Base-by-base conservation (phyloP, 148 eudicot genomes). In the Oxyria digyna region DNA sequence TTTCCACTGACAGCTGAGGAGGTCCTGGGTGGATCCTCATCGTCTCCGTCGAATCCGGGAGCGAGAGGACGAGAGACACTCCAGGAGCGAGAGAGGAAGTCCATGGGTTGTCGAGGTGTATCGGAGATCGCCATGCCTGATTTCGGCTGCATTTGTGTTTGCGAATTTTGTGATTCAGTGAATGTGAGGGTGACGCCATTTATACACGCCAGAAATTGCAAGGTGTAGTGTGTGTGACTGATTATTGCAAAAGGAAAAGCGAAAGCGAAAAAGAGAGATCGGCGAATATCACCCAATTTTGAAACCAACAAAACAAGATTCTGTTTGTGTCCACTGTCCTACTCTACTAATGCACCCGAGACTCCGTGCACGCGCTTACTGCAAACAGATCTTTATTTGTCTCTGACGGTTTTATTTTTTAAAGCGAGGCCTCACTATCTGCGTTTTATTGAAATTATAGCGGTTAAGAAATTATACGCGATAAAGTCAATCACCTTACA, bases 31-130 rank as follows among this genome's bases (percentile, higher is more conserved):
- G 67, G 73, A 52, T 52, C 62, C 71, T 81, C 86, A 54, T 71
- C 74, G 33, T 76, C 46, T 27, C 86, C 87, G 69, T 87, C 91
- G 62, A 69, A 66, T 14, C 83, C 83, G 29, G 71, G 59, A 11
- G 73, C 32, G 48, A 87, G 88, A 50, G 91, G 89, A 69, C 89
- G 83, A 5, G 96, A 83, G 18, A 93, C 81, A 70, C 98, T 92
- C 98, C 98, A 92, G 38, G 98, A 89, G 70, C 98, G 74, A 1
- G 91, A 88, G 35, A 92, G 78, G 71, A 84, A 92, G 81, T 89
- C 98, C 98, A 89, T 89, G 31, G 94, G 78, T 74, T 92, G 89
- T 0, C 85, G 86, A 0, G 91, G 96, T 6, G 96, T 85, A 17
- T 59, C 65, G 37, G 10, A 37, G 38, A 29, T 14, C 33, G 65